Conservation (phyloP, 2,329 filamentous ascomycete species). For the Paracamarosporium sp. region DNA sequence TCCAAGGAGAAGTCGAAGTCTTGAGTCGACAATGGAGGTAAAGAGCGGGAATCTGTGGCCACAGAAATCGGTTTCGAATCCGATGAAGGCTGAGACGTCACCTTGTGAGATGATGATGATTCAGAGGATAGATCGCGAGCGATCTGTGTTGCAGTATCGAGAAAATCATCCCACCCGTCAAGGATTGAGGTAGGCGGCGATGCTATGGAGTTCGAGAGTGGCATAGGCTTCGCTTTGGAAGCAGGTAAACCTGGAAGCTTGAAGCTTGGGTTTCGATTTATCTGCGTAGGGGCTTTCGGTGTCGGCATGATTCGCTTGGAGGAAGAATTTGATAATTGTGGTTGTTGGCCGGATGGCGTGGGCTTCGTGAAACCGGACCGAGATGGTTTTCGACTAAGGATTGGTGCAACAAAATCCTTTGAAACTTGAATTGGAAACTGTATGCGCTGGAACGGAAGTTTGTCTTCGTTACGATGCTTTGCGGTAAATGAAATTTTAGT, state of each 20-base stretch:
- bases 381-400: slow-evolving; percentile 8
- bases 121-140: slow-evolving; percentile 48
- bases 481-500: slow-evolving; percentile 35
- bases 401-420: slow-evolving; percentile 17
- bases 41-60: slow-evolving; percentile 1
- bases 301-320: slow-evolving; percentile 14
- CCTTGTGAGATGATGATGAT: not conserved
- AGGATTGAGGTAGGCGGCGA: not conserved
- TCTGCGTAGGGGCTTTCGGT: slow-evolving; percentile 6
- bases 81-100: not conserved
- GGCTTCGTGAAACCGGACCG: slow-evolving; percentile 31
- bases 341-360: slow-evolving; percentile 17
- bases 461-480: slow-evolving; percentile 36
- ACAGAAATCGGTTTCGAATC: not conserved
- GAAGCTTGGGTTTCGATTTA: slow-evolving; percentile 26
- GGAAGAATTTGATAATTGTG: slow-evolving; percentile 4
- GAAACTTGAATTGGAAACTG: slow-evolving; percentile 44
- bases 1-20: slow-evolving; percentile 50
- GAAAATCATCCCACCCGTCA: slow-evolving; percentile 48
- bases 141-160: slow-evolving; percentile 55
- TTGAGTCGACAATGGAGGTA: slow-evolving; percentile 45
- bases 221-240: slow-evolving; percentile 18
- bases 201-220: not conserved
- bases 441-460: slow-evolving; percentile 31
- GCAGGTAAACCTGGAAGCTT: slow-evolving; percentile 34